Evolutionary conservation across 768 basidiomycete species (phyloP), one percentile per base, ranked within the genome.

Genomic region (Neoboletus magnificus): DNA sequence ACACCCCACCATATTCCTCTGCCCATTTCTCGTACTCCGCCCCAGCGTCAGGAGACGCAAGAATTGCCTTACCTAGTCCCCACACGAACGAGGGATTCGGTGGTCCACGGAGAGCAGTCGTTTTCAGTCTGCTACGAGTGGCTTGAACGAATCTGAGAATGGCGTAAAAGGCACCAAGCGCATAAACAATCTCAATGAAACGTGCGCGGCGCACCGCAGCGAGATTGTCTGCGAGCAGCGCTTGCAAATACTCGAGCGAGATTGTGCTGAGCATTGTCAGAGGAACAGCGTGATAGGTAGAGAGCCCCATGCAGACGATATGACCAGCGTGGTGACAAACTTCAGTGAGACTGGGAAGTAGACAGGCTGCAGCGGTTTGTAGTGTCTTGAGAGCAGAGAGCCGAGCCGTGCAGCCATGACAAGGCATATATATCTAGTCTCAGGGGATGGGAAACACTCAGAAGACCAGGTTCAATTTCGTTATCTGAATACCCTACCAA

Each of bases 1-100:
- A 85, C 0, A 74, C 79, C 2, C 75, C 60, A 8, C 84, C 84
- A 33, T 82, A 82, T 43, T 77, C 63, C 6, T 62, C 63, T 1
- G 72, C 72, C 84, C 82, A 84, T 6, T 67, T 53, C 52, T 82
- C 81, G 56, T 73, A 77, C 10, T 80, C 25, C 1, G 55, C 41
- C 0, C 71, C 75, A 2, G 71, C 30, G 53, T 79, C 72, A 1
- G 30, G 30, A 9, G 57, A 45, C 1, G 27, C 13, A 18, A 55
- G 0, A 1, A 59, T 11, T 1, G 8, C 11, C 36, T 54, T 61
- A 2, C 46, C 43, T n/a, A 56, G 10, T 3, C 67, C 67, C 37
- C 48, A 69, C 6, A 67, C 0, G 23, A 67, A 48, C 10, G 55
- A 62, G 12, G 60, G 55, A 27, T 39, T 59, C 2, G 60, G 39